These are phyloP conservation scores for Hamamelis virginiana DNA, from an alignment of 164 flowering plant genomes.

Conservation along the genomic window DNA sequence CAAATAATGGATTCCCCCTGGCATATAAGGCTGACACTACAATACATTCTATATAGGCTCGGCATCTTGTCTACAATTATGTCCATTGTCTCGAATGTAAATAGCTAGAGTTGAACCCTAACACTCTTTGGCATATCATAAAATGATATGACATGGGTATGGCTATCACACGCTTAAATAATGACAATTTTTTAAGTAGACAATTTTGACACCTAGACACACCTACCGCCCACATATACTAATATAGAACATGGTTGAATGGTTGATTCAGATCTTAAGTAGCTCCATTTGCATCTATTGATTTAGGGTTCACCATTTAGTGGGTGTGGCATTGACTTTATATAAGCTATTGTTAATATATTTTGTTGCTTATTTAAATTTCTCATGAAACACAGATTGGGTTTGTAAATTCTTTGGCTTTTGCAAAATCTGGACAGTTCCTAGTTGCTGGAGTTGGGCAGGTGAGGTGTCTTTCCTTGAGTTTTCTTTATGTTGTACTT, in stretches of 20 bases:
- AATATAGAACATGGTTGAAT: background rate
- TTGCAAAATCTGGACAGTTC: constrained; percentile 85
- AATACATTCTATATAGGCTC: background rate
- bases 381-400: constrained; percentile 52
- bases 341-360: background rate
- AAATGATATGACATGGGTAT: background rate
- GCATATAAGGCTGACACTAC: background rate
- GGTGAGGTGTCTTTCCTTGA: constrained; percentile 34
- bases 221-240: too few species aligned
- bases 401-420: constrained; percentile 81
- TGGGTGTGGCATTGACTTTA: background rate
- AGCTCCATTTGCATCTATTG: background rate
- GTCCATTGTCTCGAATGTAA: too few species aligned
- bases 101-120: background rate
- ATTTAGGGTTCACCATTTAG: background rate
- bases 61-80: background rate
- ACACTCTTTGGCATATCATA: too few species aligned
- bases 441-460: constrained; percentile 89
- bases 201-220: too few species aligned
- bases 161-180: too few species aligned
- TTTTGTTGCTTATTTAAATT: constrained; percentile 2
- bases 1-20: background rate
- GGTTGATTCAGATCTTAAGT: background rate
- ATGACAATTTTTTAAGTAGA: too few species aligned
- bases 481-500: background rate